Percentiles rank a stretch among this genome's conserved stretches.
Conservation (phyloP, 2,329 filamentous ascomycete genomes). For the Colletotrichum paranaense region DNA sequence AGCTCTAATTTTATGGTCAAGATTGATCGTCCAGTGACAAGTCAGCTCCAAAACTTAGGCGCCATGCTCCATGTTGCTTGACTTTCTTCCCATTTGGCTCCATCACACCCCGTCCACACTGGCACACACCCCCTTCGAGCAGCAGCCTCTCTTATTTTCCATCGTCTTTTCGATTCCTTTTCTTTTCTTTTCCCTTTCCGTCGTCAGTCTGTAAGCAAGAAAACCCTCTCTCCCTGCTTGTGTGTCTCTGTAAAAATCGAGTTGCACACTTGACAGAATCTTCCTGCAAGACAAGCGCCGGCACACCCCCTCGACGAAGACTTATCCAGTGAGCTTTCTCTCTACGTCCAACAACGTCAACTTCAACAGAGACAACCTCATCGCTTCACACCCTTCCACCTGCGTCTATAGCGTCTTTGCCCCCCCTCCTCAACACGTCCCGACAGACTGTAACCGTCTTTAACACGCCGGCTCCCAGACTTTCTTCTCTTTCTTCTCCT, state of each 20-base stretch:
- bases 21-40: conserved; percentile 55
- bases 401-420: conserved; percentile 43
- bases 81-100: conserved; percentile 50
- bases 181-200: conserved; percentile 34
- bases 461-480: conserved; percentile 30
- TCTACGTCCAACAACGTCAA: conserved; percentile 27
- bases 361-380: conserved; percentile 30
- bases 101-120: conserved; percentile 47
- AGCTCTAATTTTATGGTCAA: conserved; percentile 57
- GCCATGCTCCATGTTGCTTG: conserved; percentile 51
- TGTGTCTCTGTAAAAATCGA: neutral
- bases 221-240: neutral
- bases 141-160: conserved; percentile 37
- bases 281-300: conserved; percentile 51
- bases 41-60: conserved; percentile 53
- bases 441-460: conserved; percentile 34
- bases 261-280: conserved; percentile 28
- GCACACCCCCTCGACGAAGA: conserved; percentile 37
- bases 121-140: conserved; percentile 29
- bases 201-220: conserved; percentile 23
- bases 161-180: conserved; percentile 37
- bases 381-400: conserved; percentile 39
- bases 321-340: conserved; percentile 34
- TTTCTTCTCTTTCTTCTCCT: conserved; percentile 15
- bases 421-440: conserved; percentile 17